Base-by-base conservation (phyloP, 495 filamentous ascomycete species). In the Lasiosphaeria ovina region DNA sequence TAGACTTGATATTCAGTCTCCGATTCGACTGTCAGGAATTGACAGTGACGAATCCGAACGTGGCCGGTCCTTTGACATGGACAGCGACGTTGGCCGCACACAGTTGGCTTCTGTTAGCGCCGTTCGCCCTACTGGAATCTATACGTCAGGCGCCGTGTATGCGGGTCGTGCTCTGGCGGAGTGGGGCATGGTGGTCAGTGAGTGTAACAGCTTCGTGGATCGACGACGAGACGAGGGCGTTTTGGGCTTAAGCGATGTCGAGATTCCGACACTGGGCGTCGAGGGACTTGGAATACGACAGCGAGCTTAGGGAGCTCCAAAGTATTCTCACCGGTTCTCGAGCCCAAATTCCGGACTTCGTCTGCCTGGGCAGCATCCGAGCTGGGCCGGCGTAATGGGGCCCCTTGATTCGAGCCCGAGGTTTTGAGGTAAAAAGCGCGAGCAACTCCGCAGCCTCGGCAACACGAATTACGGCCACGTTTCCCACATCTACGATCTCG, bases 181-280 rank as follows among this genome's bases (percentile, higher is more conserved):
- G 73, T 98, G 94, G 94, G 78, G 85, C 12, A 74, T 90, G 24
- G 83, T 97, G 40, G 87, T 97, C 7, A 80, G 81, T 32, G 94
- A 98, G 72, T 93, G 88, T 75, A 92, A 98, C 69, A 91, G 86
- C 67, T 98, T 98, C 73, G 90, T 93, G 51, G 90, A 96, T 35
- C 82, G 93, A 34, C 82, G 94, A 59, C 88, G 87, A 61, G 86
- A 86, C 44, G 94, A 98, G 73, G 94, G 94, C 51, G 89, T 96
- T 12, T 85, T 90, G 8, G 76, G 75, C 6, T 81, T 93, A 66
- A 82, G 77, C 52, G 79, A 87, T 62, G 89, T 98, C 49, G 94
- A 98, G 73, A 93, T 93, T 33, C 94, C 94, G 31, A 86, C 82
- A 35, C 81, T 98, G 53, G 87, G 89, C 5, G 90, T 97, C 36